phyloP scores from a whole-genome alignment of 495 filamentous ascomycete genomes.

The Penicillium roqueforti region DNA sequence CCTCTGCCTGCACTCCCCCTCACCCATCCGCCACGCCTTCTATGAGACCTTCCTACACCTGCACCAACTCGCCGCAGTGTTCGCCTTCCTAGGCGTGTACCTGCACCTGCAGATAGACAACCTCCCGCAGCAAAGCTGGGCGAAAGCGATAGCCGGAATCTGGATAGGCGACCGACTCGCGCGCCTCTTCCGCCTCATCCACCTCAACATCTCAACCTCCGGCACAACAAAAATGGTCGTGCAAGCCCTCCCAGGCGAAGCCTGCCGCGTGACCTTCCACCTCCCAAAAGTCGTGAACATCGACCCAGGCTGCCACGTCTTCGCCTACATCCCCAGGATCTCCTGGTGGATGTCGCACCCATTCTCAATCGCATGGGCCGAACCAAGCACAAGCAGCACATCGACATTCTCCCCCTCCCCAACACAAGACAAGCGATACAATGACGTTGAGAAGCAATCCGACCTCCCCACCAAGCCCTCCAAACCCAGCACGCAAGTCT shows the following conservation, averaged over 20 bases:
- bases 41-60: constrained; percentile 82
- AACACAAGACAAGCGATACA: constrained; percentile 1
- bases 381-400: constrained; percentile 31
- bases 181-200: constrained; percentile 51
- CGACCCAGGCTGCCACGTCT: constrained; percentile 74
- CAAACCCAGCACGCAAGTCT: constrained; percentile 55
- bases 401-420: neutral
- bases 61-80: constrained; percentile 65
- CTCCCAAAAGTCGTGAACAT: constrained; percentile 73
- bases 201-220: constrained; percentile 54
- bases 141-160: constrained; percentile 55
- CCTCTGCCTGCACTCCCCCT: constrained; percentile 67
- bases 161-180: constrained; percentile 62
- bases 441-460: constrained; percentile 40
- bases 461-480: constrained; percentile 20
- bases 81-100: constrained; percentile 64
- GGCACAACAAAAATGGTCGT: constrained; percentile 43
- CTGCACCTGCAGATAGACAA: constrained; percentile 61
- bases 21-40: constrained; percentile 78
- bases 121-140: constrained; percentile 59
- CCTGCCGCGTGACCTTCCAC: constrained; percentile 61
- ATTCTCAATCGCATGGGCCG: constrained; percentile 55
- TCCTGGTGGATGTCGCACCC: constrained; percentile 66
- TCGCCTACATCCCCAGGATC: constrained; percentile 73
- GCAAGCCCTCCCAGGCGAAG: constrained; percentile 51